These are phyloP conservation scores for Tylopilus rubrobrunneus DNA, from an alignment of 768 basidiomycete species.

Conservation along the genomic window DNA sequence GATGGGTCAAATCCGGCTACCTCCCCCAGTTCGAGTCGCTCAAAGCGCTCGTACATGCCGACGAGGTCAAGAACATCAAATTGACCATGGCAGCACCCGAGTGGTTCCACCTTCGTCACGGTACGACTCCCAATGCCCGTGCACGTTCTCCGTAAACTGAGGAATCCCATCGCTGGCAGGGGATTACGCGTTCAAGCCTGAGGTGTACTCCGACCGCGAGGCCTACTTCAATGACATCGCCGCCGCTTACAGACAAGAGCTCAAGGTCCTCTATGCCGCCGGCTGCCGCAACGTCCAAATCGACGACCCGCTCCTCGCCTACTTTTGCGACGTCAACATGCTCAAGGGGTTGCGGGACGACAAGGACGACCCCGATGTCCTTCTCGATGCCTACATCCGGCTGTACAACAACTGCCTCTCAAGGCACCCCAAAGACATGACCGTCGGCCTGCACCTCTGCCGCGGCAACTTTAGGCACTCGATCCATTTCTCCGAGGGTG, in stretches of 20 bases:
- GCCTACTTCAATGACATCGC: constrained; percentile 50
- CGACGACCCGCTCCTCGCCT: constrained; percentile 48
- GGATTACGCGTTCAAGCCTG: constrained; percentile 19
- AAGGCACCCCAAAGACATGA: constrained; percentile 37
- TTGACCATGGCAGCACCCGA: constrained; percentile 68
- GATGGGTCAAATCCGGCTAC: constrained; percentile 58
- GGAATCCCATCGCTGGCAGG: constrained; percentile 2
- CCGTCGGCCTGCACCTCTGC: constrained; percentile 41
- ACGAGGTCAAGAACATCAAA: constrained; percentile 67
- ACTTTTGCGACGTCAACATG: constrained; percentile 62
- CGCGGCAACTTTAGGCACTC: constrained; percentile 34
- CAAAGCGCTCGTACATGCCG: constrained; percentile 51
- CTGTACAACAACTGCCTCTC: constrained; percentile 38
- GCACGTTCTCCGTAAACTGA: background rate
- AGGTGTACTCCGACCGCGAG: constrained; percentile 24
- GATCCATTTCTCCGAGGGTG: constrained; percentile 43
- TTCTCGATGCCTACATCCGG: constrained; percentile 57
- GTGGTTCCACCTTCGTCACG: constrained; percentile 69
- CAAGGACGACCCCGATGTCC: constrained; percentile 56
- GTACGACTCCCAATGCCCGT: too few relatives aligned
- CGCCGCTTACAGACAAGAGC: constrained; percentile 42
- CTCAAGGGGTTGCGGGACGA: constrained; percentile 54
- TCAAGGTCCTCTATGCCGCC: constrained; percentile 40
- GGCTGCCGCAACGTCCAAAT: constrained; percentile 44
- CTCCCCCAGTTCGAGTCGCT: constrained; percentile 59